A percentile compares a stretch with the other conserved stretches of the same genome.
Conservation (phyloP, 2,329 filamentous ascomycete species). For the Sporothrix globosa region DNA sequence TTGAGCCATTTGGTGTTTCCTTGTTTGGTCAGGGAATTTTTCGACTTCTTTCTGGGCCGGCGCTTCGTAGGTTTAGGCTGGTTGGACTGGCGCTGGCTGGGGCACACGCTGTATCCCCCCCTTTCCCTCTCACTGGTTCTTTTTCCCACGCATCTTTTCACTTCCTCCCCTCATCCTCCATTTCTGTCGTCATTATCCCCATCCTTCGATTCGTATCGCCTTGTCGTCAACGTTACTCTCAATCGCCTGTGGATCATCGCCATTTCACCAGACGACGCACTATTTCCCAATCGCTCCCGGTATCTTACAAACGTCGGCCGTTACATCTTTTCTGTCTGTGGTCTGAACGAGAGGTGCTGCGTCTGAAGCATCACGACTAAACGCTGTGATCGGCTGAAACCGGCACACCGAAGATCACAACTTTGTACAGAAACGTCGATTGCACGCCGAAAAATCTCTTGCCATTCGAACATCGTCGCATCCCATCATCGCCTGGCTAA, state of each 20-base stretch:
- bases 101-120: constrained; percentile 8
- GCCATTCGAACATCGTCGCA: neutral
- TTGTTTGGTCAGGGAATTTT: constrained; percentile 8
- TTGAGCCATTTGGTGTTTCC: neutral
- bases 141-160: constrained; percentile 14
- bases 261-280: neutral
- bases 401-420: neutral
- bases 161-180: neutral
- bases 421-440: neutral
- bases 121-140: neutral
- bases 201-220: neutral
- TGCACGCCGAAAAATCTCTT: neutral
- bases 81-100: neutral
- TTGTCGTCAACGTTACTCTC: neutral
- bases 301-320: no score
- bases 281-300: neutral
- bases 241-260: neutral
- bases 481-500: no score
- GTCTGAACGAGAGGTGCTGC: neutral
- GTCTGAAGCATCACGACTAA: no score
- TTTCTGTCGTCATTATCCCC: neutral
- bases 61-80: constrained; percentile 9
- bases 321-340: neutral
- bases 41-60: constrained; percentile 23
- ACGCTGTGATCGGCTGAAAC: constrained; percentile 18